Percentiles rank a stretch among this genome's conserved stretches.
Conservation (phyloP, 495 filamentous ascomycete genomes). For the Penicillium chermesinum region DNA sequence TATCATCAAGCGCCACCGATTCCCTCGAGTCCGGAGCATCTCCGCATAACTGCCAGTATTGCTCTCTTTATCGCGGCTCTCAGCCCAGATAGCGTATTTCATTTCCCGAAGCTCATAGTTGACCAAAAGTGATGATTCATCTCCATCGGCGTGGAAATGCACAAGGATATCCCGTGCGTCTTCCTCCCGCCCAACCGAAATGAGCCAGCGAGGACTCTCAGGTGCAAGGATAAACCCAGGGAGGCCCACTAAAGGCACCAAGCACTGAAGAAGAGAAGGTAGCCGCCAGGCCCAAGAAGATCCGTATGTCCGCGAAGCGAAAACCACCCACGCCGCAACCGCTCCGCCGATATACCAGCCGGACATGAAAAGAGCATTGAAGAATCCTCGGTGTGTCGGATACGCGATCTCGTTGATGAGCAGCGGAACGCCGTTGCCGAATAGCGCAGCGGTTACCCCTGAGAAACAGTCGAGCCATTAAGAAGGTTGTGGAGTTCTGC, state of each 20-base stretch:
- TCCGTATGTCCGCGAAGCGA: conserved; percentile 22
- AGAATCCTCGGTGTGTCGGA: conserved; percentile 55
- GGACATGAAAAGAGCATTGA: conserved; percentile 60
- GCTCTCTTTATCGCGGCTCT: conserved; percentile 25
- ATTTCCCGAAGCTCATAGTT: conserved; percentile 25
- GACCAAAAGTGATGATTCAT: conserved; percentile 14
- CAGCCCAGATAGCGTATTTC: conserved; percentile 14
- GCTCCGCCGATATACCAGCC: conserved; percentile 58
- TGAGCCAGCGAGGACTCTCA: conserved; percentile 43
- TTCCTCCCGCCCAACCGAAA: conserved; percentile 25
- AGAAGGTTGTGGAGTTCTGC: conserved; percentile 45
- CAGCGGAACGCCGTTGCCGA: conserved; percentile 54
- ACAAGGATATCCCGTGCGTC: conserved; percentile 34
- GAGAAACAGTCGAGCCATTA: conserved; percentile 53
- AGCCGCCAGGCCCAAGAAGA: conserved; percentile 46
- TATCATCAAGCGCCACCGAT: conserved; percentile 56
- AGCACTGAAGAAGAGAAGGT: conserved; percentile 48
- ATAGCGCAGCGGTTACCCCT: conserved; percentile 55
- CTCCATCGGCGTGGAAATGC: conserved; percentile 25
- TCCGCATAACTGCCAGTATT: conserved; percentile 38
- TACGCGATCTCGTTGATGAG: conserved; percentile 60
- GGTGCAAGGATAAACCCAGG: conserved; percentile 35
- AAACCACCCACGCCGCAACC: conserved; percentile 25
- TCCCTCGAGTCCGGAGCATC: conserved; percentile 62
- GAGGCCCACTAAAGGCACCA: conserved; percentile 38